Conservation (phyloP, 1,284 basidiomycete species). For the Cryptococcus sp. region DNA sequence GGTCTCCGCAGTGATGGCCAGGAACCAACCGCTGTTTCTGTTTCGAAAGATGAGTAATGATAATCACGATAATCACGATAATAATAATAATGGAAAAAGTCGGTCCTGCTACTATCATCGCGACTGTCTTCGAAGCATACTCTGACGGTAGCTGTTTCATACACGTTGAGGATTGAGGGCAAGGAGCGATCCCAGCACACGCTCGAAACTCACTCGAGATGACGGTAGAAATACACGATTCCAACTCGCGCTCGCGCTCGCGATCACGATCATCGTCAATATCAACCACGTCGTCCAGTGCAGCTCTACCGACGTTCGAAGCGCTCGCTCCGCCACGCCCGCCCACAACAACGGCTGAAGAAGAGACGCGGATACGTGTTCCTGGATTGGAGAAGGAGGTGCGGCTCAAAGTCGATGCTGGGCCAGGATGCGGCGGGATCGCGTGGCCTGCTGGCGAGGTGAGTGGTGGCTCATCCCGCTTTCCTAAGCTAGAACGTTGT, state of each 20-base stretch:
- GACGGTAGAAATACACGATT: no score
- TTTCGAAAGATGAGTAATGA: no score
- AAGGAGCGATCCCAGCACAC: no score
- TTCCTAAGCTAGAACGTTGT: neutral
- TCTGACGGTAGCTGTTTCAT: neutral
- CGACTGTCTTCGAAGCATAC: neutral
- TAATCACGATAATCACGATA: no score
- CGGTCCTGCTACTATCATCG: no score
- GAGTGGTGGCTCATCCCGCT: slow-evolving; percentile 27
- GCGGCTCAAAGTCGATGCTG: slow-evolving; percentile 64
- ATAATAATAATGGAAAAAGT: no score
- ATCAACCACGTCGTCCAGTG: slow-evolving; percentile 36
- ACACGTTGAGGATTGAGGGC: no score
- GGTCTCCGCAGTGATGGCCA: no score
- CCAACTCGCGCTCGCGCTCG: neutral
- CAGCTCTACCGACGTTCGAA: slow-evolving; percentile 38
- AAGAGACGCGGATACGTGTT: slow-evolving; percentile 36
- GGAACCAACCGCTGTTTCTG: no score
- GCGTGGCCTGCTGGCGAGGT: slow-evolving; percentile 93
- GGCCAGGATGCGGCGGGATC: slow-evolving; percentile 84
- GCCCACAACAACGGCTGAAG: slow-evolving; percentile 33
- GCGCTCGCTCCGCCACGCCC: slow-evolving; percentile 40
- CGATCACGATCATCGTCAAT: slow-evolving; percentile 22
- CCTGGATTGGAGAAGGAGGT: slow-evolving; percentile 30
- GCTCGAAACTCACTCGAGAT: no score